Evolutionary conservation across 306 rosid species (phyloP), one percentile per base, ranked within the genome.

Genomic region (Vigna mungo): DNA sequence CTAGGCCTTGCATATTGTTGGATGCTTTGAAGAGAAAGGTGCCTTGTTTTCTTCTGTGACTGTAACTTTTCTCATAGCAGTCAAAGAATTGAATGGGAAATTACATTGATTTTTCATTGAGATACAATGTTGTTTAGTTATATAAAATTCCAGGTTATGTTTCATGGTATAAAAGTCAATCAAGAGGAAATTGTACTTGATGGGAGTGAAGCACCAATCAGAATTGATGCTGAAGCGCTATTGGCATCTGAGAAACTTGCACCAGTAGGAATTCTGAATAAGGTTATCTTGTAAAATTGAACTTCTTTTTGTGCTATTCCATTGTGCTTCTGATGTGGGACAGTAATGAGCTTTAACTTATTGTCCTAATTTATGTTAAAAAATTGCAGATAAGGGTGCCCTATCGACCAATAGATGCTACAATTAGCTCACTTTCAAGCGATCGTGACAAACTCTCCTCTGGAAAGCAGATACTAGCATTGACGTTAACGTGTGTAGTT

Each of bases 151-250:
- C 72, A 95, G 98, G 75, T 89, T 65, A 79, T 80, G 67, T 95
- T 92, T 87, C 98, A 92, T 79, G 98, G 98, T 77, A 81, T 95
- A 77, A 87, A 78, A 77, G 80, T 89, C 44, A 78, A 88, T 73
- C 87, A 88, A 86, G 87, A 86, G 80, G 96, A 89, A 86, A 71
- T 92, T 54, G 62, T 92, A 71, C 96, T 95, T 58, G 98, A 92
- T 88, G 98, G 98, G 85, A 95, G 98, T 87, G 98, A 95, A 74
- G 97, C 88, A 64, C 97, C 97, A 14, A 74, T 84, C 56, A 92
- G 96, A 86, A 86, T 95, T 82, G 96, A 89, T 75, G 91, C 93
- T 41, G 97, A 88, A 84, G 91, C 98, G 7, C 75, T 88, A 75
- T 83, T 92, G 54, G 90, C 96, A 66, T 87, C 97, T 25, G 98